Percentiles rank a stretch among this genome's conserved stretches.
Evolutionary conservation across 306 rosid genomes (phyloP).

Genomic region (Cicer cuneatum): DNA sequence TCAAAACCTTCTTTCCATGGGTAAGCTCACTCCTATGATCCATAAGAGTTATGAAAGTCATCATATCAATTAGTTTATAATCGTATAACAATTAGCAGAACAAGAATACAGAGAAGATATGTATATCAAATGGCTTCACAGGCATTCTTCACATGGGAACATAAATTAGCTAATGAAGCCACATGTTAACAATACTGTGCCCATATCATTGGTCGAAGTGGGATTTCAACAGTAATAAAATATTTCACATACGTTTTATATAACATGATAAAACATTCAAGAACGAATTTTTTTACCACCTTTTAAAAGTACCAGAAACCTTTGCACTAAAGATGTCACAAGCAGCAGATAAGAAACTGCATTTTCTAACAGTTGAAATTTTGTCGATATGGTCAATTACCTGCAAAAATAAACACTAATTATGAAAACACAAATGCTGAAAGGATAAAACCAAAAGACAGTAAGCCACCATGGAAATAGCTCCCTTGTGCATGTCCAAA

Average conservation of each 20-base stretch:
- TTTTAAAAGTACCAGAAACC: slow-evolving; percentile 90
- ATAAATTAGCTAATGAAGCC: slow-evolving; percentile 31
- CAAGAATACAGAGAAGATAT: slow-evolving; percentile 31
- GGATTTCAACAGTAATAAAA: neutral
- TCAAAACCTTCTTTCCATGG: slow-evolving; percentile 84
- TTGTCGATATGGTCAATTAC: slow-evolving; percentile 82
- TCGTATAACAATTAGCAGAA: slow-evolving; percentile 8
- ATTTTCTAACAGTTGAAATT: slow-evolving; percentile 74
- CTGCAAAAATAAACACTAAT: slow-evolving; percentile 53
- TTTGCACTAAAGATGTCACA: slow-evolving; percentile 80
- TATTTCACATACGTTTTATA: slow-evolving; percentile 14
- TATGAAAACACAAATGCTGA: slow-evolving; percentile 16
- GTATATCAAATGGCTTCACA: slow-evolving; percentile 27
- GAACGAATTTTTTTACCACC: slow-evolving; percentile 49
- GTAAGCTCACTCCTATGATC: slow-evolving; percentile 78
- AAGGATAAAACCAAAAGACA: slow-evolving; percentile 37
- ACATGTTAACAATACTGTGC: neutral
- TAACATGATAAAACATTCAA: slow-evolving; percentile 13
- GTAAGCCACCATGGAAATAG: slow-evolving; percentile 28
- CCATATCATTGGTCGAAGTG: neutral
- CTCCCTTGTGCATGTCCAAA: slow-evolving; percentile 28
- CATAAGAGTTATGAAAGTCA: slow-evolving; percentile 46
- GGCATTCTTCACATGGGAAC: slow-evolving; percentile 23
- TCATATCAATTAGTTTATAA: slow-evolving; percentile 31
- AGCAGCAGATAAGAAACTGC: slow-evolving; percentile 80